Base-by-base conservation (phyloP, 345 rosid species). In the Lepidium didymum region DNA sequence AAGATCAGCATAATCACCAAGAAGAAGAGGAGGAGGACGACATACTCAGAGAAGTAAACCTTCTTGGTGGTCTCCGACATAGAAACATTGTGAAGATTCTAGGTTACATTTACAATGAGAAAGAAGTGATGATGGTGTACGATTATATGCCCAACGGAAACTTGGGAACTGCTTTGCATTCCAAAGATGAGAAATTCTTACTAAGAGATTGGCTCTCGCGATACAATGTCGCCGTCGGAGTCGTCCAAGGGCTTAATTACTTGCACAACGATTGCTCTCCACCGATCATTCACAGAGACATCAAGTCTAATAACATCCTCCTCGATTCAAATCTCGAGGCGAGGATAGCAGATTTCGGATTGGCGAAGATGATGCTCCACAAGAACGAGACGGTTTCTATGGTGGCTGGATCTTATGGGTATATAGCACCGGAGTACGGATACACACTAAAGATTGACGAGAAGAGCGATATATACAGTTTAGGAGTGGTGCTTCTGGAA, bases 321-420 rank as follows among this genome's bases (percentile, higher is more conserved):
- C 88, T 92, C 3, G 91, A 85, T 61, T 81, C 80, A 10, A 92
- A 86, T 31, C 82, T 85, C 0, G 95, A 86, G 1, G 91, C 95
- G 23, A 83, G 87, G 56, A 92, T 92, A 9, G 92, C 98, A 0
- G 98, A 92, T 77, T 92, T 92, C 3, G 98, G 98, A 27, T 80
- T 92, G 60, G 98, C 98, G 13, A 89, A 85, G 79, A 81, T 78
- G 87, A 92, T 92, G 95, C 34, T 78, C 16, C 95, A 86, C 18
- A 87, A 83, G 83, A 89, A 87, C 52, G 91, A 89, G 79, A 89
- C 95, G 1, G 89, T 92, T 10, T 89, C 98, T 1, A 82, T 85
- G 92, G 98, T 92, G 27, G 98, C 92, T 0, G 98, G 98, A 80
- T 89, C 96, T 50, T 87, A 92, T 36, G 98, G 96, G 47, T 89